A percentile compares a stretch with the other conserved stretches of the same genome.
Conservation (phyloP, 768 basidiomycete species). For the Mycena alexandri region DNA sequence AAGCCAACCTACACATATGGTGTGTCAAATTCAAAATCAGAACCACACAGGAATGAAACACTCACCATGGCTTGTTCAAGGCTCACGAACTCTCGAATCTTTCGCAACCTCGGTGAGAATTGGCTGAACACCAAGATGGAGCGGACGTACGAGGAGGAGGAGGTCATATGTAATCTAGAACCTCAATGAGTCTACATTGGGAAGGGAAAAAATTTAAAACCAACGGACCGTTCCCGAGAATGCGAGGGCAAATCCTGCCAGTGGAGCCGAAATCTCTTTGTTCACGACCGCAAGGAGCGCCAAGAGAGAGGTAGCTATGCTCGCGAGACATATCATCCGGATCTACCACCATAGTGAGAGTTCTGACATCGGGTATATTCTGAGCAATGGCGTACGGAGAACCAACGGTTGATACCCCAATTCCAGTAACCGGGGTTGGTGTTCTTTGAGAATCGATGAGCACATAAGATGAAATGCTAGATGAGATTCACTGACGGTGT, state of each 20-base stretch:
- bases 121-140: not conserved
- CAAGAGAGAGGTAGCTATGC: constrained; percentile 75
- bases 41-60: not conserved
- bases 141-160: constrained; percentile 64
- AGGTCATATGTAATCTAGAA: constrained; percentile 73
- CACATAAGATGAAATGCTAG: constrained; percentile 37
- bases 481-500: constrained; percentile 54
- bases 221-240: constrained; percentile 72
- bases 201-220: not conserved
- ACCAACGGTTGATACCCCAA: constrained; percentile 94
- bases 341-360: constrained; percentile 10
- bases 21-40: not conserved
- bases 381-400: constrained; percentile 67
- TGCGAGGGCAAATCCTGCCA: constrained; percentile 88
- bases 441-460: constrained; percentile 48
- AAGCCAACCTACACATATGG: constrained; percentile 69
- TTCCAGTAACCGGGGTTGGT: constrained; percentile 88
- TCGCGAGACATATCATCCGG: constrained; percentile 87
- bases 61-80: constrained; percentile 92
- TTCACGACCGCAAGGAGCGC: constrained; percentile 75
- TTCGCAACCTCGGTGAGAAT: constrained; percentile 11
- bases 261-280: constrained; percentile 79
- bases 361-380: constrained; percentile 73
- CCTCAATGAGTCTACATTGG: not conserved
- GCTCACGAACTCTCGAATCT: constrained; percentile 84